Conservation (phyloP, 2,329 filamentous ascomycete genomes). For the Elsinoe batatas region DNA sequence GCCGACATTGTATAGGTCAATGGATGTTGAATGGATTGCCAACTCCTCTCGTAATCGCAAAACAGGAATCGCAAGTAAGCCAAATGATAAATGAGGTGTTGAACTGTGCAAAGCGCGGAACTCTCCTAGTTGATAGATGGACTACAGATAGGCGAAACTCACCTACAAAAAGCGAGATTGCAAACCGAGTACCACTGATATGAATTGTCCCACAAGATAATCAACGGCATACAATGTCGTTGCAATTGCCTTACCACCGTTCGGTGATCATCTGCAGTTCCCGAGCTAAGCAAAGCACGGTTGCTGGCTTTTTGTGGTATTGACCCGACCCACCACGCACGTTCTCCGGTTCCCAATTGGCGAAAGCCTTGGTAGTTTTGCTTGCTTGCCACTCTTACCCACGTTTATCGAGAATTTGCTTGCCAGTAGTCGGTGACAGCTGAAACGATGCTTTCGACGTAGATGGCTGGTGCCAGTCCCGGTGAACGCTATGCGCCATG, state of each 20-base stretch:
- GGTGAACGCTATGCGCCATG: conserved; percentile 5
- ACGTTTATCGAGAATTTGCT: not conserved
- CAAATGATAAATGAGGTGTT: conserved; percentile 8
- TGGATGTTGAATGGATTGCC: not conserved
- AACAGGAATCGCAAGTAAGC: conserved; percentile 4
- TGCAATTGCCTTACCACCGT: conserved; percentile 5
- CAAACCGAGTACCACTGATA: conserved; percentile 8
- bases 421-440: conserved; percentile 2
- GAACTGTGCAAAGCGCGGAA: not conserved
- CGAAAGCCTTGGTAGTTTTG: not conserved
- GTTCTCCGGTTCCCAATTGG: conserved; percentile 7
- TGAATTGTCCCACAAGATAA: not conserved
- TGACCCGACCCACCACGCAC: conserved; percentile 3
- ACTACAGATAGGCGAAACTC: not conserved
- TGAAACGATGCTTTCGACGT: conserved; percentile 5
- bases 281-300: conserved; percentile 9
- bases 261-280: conserved; percentile 8
- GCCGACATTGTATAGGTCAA: conserved; percentile 4
- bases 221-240: not conserved
- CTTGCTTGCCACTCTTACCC: not conserved
- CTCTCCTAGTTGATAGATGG: conserved; percentile 1
- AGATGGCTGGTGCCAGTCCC: conserved; percentile 10
- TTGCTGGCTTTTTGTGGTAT: not conserved
- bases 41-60: not conserved
- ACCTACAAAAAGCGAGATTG: not conserved